A percentile compares a stretch with the other conserved stretches of the same genome.
Conservation (phyloP, 2,329 filamentous ascomycete species). For the Amesomyces nigricolor region DNA sequence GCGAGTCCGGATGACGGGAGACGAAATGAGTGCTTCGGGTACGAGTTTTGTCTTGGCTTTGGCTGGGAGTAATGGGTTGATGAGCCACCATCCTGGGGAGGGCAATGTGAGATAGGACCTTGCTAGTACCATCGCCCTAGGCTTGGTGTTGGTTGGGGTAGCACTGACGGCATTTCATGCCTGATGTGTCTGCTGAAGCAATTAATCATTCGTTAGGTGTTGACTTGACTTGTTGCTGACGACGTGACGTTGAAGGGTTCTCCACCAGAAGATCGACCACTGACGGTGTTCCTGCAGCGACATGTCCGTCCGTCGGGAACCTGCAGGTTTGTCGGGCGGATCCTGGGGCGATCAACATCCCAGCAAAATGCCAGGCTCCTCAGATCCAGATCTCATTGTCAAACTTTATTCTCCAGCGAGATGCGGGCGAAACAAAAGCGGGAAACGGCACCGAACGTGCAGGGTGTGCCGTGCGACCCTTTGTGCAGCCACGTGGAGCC, state of each 20-base stretch:
- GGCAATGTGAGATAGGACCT: neutral
- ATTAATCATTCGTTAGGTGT: slow-evolving; percentile 1
- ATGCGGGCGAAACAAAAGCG: too few species aligned
- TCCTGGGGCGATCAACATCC: neutral
- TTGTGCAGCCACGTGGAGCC: too few species aligned
- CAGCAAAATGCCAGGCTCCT: neutral
- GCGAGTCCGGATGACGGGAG: neutral
- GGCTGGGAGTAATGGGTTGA: slow-evolving; percentile 1
- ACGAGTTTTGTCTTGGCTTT: neutral
- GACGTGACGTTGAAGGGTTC: neutral
- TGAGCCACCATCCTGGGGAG: neutral
- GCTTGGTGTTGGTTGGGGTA: slow-evolving; percentile 2
- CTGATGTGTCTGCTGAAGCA: neutral
- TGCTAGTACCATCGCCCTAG: neutral
- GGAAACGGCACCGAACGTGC: too few species aligned
- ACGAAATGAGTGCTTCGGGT: neutral
- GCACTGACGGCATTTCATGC: neutral
- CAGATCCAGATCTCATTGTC: too few species aligned
- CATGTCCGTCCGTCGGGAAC: neutral
- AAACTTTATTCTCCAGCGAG: too few species aligned
- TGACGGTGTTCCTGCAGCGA: neutral
- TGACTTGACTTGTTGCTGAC: neutral
- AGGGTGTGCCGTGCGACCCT: too few species aligned
- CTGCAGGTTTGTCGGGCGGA: neutral
- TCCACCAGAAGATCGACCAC: neutral